phyloP scores from a whole-genome alignment of 176 grass and related monocot genomes.

The Luzula sylvatica region DNA sequence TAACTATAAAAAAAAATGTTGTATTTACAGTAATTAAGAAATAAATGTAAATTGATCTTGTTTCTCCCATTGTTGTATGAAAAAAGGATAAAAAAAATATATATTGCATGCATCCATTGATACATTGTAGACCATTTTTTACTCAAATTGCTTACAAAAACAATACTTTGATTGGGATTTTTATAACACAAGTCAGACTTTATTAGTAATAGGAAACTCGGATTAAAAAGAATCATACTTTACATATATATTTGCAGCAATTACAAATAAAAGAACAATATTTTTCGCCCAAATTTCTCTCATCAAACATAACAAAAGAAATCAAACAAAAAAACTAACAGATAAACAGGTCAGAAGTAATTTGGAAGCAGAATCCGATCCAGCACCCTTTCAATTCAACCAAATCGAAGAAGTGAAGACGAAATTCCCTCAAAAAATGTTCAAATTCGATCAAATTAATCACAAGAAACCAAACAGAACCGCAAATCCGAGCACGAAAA shows the following conservation, averaged over 20 bases:
- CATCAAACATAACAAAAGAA: not conserved
- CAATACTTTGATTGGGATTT: too few species aligned
- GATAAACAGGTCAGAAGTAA: not conserved
- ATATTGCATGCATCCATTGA: too few species aligned
- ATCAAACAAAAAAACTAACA: too few species aligned
- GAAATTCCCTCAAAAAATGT: not conserved
- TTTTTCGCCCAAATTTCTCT: not conserved
- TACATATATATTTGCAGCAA: slow-evolving; percentile 12
- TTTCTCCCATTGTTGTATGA: too few species aligned
- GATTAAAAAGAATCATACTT: not conserved
- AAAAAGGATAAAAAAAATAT: too few species aligned
- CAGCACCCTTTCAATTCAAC: slow-evolving; percentile 1
- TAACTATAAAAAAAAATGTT: too few species aligned
- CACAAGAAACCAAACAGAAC: slow-evolving; percentile 85
- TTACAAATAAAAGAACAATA: slow-evolving; percentile 17
- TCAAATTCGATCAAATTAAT: slow-evolving; percentile 7
- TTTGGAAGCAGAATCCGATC: not conserved
- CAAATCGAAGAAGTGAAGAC: not conserved
- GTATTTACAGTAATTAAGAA: too few species aligned
- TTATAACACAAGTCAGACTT: too few species aligned
- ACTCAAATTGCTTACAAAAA: too few species aligned
- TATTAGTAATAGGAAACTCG: too few species aligned
- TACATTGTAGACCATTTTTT: too few species aligned
- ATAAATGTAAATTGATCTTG: too few species aligned
- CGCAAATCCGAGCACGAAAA: slow-evolving; percentile 71